Evolutionary conservation across 148 eudicot genomes (phyloP), one percentile per base, ranked within the genome.

Genomic region (Fagopyrum tataricum): DNA sequence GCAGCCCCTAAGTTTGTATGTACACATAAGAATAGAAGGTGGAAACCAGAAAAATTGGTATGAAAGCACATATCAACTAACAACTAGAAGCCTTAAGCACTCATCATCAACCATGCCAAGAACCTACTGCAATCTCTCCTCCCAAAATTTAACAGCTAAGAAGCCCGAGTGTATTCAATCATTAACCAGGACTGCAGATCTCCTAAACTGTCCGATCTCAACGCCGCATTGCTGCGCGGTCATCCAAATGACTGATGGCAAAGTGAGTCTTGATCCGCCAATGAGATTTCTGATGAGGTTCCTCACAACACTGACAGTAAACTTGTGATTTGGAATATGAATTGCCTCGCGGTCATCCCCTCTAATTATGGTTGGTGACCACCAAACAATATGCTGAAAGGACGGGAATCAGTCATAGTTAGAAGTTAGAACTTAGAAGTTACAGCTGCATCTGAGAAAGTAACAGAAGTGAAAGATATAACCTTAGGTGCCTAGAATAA

Each of bases 321-420:
- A 91, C 82, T 93, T 89, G 83, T 93, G 92, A 80, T 91, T 93
- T 47, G 98, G 98, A 72, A 93, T 89, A 83, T 93, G 92, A 78
- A 93, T 86, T 44, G 95, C 98, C 81, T 93, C 97, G 78, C 98
- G 92, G 68, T 93, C 94, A 70, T 93, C 98, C 18, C 98, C 98
- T 80, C 98, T 86, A 74, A 93, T 78, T 70, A 91, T 81, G 40
- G 98, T 93, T 49, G 98, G 98, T 61, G 98, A 91, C 97, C 97
- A 93, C 98, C 98, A 93, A 20, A 97, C 98, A 53, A 93, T 94
- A 79, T 86, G 97, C 98, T 93, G 86, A 73, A 75, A 46, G 8
- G 37, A 17, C 1, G 6, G 21, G 9, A 68, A 40, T 0, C 8
- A 69, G 10, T n/a, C 21, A 43, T 10, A 3, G 6, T 7, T n/a